These are phyloP conservation scores for Cryptomeria japonica DNA, from an alignment of 75 land plant genomes.

Conservation along the genomic window DNA sequence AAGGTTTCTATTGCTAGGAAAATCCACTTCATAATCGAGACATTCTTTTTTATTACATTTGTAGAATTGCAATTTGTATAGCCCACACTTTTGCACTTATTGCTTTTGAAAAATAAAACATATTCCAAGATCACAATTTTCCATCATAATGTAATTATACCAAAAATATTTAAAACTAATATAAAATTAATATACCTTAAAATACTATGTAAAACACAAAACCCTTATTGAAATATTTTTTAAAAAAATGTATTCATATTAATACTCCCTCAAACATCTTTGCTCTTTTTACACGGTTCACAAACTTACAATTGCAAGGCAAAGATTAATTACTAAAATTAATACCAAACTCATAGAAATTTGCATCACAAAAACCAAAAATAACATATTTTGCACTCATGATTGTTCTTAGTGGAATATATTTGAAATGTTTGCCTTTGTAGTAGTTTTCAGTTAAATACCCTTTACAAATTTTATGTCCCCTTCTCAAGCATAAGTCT, in stretches of 20 bases:
- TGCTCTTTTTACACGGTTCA: neutral
- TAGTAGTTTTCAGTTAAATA: neutral
- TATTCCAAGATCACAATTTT: neutral
- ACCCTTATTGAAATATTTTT: neutral
- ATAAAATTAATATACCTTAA: neutral
- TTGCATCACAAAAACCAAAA: neutral
- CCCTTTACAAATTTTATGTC: too few relatives aligned
- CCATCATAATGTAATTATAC: neutral
- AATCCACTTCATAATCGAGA: too few relatives aligned
- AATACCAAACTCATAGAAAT: neutral
- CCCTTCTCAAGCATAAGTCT: too few relatives aligned
- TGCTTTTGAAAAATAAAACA: neutral
- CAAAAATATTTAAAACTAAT: neutral
- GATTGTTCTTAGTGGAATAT: neutral
- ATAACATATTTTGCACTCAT: neutral
- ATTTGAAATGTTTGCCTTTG: neutral
- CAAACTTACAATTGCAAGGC: neutral
- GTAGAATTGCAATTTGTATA: too few relatives aligned
- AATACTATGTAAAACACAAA: neutral
- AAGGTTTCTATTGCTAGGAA: too few relatives aligned
- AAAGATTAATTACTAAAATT: neutral
- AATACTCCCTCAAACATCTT: neutral
- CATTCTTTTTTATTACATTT: too few relatives aligned
- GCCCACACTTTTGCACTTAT: neutral
- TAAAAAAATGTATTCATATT: neutral